These are phyloP conservation scores for Dioscorea dumetorum DNA, from an alignment of 106 monocot genomes.

Conservation along the genomic window DNA sequence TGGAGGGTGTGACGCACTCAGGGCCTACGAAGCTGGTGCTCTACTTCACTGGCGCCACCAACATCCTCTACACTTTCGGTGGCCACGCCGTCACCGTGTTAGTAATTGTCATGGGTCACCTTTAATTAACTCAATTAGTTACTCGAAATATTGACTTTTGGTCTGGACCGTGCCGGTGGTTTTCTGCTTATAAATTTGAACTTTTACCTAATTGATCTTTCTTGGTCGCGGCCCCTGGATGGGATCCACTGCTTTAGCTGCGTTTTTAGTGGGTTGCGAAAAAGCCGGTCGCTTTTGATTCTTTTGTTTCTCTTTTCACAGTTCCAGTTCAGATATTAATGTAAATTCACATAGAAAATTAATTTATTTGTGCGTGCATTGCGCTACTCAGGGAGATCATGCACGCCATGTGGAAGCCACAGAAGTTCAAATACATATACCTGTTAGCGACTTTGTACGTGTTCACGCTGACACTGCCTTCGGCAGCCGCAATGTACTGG, in stretches of 20 bases:
- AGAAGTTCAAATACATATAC: constrained; percentile 72
- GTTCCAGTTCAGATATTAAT: too few species aligned
- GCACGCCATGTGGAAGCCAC: constrained; percentile 75
- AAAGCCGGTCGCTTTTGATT: too few species aligned
- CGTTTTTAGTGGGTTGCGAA: too few species aligned
- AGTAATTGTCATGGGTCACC: background rate
- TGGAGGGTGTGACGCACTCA: constrained; percentile 20
- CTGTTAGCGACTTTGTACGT: constrained; percentile 60
- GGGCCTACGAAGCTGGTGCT: constrained; percentile 41
- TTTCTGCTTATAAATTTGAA: too few species aligned
- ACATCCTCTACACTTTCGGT: constrained; percentile 56
- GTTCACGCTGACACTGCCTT: constrained; percentile 66
- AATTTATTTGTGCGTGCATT: background rate
- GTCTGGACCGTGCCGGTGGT: too few species aligned
- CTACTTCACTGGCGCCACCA: constrained; percentile 61
- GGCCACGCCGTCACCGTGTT: constrained; percentile 62
- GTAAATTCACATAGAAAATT: too few species aligned
- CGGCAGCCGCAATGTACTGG: constrained; percentile 66
- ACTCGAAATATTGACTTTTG: background rate
- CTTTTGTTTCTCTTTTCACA: too few species aligned
- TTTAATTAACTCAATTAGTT: background rate
- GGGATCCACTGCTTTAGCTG: too few species aligned
- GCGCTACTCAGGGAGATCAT: constrained; percentile 14
- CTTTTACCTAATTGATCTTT: too few species aligned
- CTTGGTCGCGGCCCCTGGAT: too few species aligned